Percentiles rank a stretch among this genome's conserved stretches.
Evolutionary conservation across 805 yeast genomes (phyloP).

Genomic region (Pichia exigua): DNA sequence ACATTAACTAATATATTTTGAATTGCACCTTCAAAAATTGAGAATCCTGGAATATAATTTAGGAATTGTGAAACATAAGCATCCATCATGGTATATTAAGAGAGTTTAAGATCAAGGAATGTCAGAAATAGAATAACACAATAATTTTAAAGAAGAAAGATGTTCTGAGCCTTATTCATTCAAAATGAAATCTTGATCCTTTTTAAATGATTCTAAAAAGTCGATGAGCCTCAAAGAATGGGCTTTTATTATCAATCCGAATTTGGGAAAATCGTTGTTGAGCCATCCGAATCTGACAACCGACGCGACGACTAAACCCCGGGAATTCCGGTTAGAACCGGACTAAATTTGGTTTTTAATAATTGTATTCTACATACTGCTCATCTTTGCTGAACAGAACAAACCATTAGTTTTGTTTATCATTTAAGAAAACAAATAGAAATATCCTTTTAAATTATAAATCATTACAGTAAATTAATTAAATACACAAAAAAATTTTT

Average conservation of each 20-base stretch:
- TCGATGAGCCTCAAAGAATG: background rate
- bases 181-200: background rate
- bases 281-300: background rate
- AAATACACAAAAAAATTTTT: background rate
- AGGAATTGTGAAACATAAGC: background rate
- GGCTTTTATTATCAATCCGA: too few species aligned
- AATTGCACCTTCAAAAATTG: slow-evolving; percentile 16
- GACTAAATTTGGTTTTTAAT: too few species aligned
- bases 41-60: slow-evolving; percentile 17
- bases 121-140: too few species aligned
- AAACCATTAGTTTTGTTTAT: too few species aligned
- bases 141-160: background rate
- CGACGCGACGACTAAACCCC: too few species aligned
- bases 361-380: too few species aligned
- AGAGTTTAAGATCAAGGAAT: too few species aligned
- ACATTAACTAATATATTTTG: slow-evolving; percentile 30
- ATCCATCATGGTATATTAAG: background rate
- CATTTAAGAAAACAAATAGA: background rate
- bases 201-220: background rate
- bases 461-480: background rate
- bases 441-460: background rate
- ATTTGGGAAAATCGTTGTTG: background rate
- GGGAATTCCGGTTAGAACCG: too few species aligned
- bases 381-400: too few species aligned
- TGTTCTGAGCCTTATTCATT: background rate